Conservation (phyloP, 495 filamentous ascomycete species). For the Aspergillus coremiiformis region DNA sequence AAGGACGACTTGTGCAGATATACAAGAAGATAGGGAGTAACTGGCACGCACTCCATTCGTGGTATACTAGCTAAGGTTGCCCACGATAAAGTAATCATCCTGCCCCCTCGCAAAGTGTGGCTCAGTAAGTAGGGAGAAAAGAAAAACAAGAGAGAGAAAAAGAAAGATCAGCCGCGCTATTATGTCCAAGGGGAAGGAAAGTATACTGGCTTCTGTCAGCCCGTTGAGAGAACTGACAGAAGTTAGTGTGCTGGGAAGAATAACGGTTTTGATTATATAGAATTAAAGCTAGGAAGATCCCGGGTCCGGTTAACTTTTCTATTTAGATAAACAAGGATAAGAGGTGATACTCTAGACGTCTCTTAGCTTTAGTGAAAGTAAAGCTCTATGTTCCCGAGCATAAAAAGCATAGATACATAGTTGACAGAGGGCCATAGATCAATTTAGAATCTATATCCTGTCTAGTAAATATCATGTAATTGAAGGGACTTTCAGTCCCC, state of each 20-base stretch:
- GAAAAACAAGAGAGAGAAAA: not conserved
- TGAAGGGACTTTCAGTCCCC: not conserved
- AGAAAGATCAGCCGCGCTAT: not conserved
- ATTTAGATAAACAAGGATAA: not conserved
- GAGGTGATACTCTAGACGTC: not conserved
- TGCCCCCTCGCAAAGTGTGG: not conserved
- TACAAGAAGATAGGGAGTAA: not conserved
- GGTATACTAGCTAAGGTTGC: conserved; percentile 2
- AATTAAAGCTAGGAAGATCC: not conserved
- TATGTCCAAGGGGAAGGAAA: not conserved
- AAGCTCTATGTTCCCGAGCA: not conserved
- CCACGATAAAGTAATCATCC: conserved; percentile 1
- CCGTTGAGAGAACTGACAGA: not conserved
- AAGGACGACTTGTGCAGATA: not conserved
- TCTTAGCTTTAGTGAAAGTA: not conserved
- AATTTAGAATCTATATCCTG: not conserved
- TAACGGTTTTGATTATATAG: not conserved
- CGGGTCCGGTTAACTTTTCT: not conserved
- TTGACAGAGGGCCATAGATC: not conserved
- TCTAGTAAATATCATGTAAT: not conserved
- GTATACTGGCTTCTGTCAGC: not conserved
- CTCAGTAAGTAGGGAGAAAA: not conserved
- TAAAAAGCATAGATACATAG: not conserved
- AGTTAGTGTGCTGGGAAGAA: not conserved
- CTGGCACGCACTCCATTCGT: not conserved